Evolutionary conservation across 441 rosid species (phyloP).

Genomic region (Croton setiger): DNA sequence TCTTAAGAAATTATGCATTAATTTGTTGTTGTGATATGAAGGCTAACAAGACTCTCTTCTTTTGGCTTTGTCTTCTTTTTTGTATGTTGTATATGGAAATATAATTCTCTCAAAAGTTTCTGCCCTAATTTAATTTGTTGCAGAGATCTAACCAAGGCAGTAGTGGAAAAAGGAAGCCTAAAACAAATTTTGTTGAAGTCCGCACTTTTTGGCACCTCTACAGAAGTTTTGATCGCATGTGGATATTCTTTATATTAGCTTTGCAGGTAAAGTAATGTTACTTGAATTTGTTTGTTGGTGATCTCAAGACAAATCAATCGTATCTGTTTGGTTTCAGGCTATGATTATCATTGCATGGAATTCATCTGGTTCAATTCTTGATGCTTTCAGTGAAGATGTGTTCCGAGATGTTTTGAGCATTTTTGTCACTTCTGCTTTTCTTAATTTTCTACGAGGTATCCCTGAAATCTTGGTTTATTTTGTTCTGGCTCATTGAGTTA

Average conservation of each 20-base stretch:
- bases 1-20: not conserved
- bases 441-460: slow-evolving; percentile 83
- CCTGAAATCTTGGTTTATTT: not conserved
- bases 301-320: slow-evolving; percentile 18
- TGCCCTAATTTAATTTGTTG: slow-evolving; percentile 19
- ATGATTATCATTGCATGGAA: slow-evolving; percentile 96
- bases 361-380: slow-evolving; percentile 64
- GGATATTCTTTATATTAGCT: slow-evolving; percentile 91
- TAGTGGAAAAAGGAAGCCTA: slow-evolving; percentile 66
- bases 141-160: slow-evolving; percentile 58
- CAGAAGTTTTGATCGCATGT: slow-evolving; percentile 95
- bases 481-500: not conserved
- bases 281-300: slow-evolving; percentile 16
- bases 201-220: slow-evolving; percentile 97
- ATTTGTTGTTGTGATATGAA: not conserved
- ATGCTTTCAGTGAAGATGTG: slow-evolving; percentile 55
- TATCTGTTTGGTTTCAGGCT: slow-evolving; percentile 49
- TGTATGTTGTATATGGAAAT: not conserved
- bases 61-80: not conserved
- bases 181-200: slow-evolving; percentile 97
- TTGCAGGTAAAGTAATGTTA: slow-evolving; percentile 58
- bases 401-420: slow-evolving; percentile 73
- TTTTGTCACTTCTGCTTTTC: slow-evolving; percentile 87
- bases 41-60: not conserved
- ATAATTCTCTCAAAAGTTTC: not conserved